phyloP scores from a whole-genome alignment of 1,284 basidiomycete genomes.

The Apiotrichum sp. region DNA sequence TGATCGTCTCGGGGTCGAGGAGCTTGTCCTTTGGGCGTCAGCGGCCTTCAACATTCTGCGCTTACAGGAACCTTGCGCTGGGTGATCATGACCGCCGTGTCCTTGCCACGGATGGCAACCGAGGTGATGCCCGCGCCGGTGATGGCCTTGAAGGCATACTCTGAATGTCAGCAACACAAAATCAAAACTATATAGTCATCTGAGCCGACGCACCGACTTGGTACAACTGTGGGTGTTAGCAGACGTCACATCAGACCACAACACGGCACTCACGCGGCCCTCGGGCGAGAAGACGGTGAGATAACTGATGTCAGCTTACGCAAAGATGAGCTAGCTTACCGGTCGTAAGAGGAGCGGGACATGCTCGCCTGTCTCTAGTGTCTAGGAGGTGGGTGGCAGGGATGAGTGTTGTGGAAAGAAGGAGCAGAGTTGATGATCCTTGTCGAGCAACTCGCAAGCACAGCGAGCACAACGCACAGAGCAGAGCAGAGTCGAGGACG shows the following conservation, averaged over 20 bases:
- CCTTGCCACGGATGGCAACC: slow-evolving; percentile 85
- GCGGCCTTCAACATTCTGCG: slow-evolving; percentile 6
- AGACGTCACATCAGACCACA: neutral
- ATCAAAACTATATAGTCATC: neutral
- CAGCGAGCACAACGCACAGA: no score
- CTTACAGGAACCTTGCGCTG: slow-evolving; percentile 95
- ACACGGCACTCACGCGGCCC: slow-evolving; percentile 38
- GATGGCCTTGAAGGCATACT: slow-evolving; percentile 99
- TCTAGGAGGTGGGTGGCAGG: neutral
- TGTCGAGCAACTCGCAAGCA: neutral
- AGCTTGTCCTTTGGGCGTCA: slow-evolving; percentile 74
- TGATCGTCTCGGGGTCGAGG: slow-evolving; percentile 87
- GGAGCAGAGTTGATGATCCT: neutral
- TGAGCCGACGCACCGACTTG: slow-evolving; percentile 75
- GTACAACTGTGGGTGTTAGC: slow-evolving; percentile 52
- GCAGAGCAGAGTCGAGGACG: slow-evolving; percentile 8
- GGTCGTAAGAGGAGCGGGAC: slow-evolving; percentile 47
- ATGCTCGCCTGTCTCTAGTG: slow-evolving; percentile 17
- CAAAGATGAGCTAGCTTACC: slow-evolving; percentile 23
- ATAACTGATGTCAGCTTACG: slow-evolving; percentile 39
- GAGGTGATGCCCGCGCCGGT: slow-evolving; percentile 93
- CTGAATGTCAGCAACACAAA: slow-evolving; percentile 48
- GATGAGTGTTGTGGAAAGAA: neutral
- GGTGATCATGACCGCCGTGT: slow-evolving; percentile 90
- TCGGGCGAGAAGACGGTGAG: slow-evolving; percentile 51